phyloP scores from a whole-genome alignment of 352 stramenopile genomes.

The Thraustochytrium sp. region DNA sequence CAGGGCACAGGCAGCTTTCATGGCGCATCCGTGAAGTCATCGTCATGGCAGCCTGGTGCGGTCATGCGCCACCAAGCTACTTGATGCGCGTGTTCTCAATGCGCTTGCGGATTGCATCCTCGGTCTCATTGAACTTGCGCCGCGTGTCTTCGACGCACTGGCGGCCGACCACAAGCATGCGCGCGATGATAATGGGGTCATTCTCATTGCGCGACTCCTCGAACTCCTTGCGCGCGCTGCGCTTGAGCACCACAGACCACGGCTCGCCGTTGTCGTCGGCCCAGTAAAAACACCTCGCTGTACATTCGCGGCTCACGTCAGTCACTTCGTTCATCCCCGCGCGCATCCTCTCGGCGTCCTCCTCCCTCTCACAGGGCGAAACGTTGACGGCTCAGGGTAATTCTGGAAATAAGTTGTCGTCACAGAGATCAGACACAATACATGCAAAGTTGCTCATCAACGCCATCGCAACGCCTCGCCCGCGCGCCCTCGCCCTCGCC shows the following conservation, averaged over 20 bases:
- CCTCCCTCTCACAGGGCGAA: neutral
- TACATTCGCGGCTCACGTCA: neutral
- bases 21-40: too few relatives aligned
- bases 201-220: conserved; percentile 58
- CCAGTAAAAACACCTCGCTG: conserved; percentile 50
- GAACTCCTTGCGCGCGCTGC: conserved; percentile 66
- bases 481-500: neutral
- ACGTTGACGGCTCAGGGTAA: conserved; percentile 30
- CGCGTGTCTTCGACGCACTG: conserved; percentile 66
- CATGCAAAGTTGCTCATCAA: conserved; percentile 20
- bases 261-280: conserved; percentile 55
- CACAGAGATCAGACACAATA: conserved; percentile 39
- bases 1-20: too few relatives aligned
- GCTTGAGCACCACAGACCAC: conserved; percentile 59
- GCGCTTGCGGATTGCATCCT: conserved; percentile 50
- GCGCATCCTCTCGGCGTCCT: neutral
- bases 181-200: conserved; percentile 64
- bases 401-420: conserved; percentile 31
- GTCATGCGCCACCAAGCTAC: neutral
- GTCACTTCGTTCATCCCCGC: neutral
- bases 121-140: conserved; percentile 62
- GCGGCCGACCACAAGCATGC: conserved; percentile 64
- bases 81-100: conserved; percentile 26
- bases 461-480: neutral
- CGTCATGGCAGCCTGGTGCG: neutral